Evolutionary conservation across 306 rosid species (phyloP).

Genomic region (Cucurbita pepo): DNA sequence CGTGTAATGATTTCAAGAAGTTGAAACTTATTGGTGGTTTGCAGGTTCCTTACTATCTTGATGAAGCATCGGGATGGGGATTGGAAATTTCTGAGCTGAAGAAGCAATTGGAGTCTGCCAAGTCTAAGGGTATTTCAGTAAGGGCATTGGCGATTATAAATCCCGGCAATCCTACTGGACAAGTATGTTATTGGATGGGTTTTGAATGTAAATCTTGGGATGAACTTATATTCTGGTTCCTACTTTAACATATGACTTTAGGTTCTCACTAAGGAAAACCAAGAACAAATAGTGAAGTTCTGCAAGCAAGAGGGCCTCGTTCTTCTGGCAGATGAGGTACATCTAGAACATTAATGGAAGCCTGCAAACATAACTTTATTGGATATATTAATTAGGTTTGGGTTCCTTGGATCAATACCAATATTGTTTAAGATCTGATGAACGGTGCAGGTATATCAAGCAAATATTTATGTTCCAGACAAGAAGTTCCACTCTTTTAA

Average conservation of each 20-base stretch:
- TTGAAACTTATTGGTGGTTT: neutral
- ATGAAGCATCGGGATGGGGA: conserved; percentile 88
- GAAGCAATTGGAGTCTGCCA: conserved; percentile 65
- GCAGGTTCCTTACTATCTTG: conserved; percentile 83
- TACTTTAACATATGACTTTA: conserved; percentile 5
- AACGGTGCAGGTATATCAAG: conserved; percentile 64
- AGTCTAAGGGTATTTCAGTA: conserved; percentile 53
- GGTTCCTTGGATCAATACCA: neutral
- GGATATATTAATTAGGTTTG: neutral
- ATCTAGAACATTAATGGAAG: neutral
- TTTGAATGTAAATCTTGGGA: neutral
- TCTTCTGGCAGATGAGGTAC: conserved; percentile 96
- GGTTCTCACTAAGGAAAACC: conserved; percentile 70
- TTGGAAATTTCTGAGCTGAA: conserved; percentile 55
- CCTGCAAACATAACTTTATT: neutral
- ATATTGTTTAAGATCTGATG: neutral
- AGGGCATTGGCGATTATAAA: conserved; percentile 92
- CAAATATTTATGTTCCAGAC: conserved; percentile 69
- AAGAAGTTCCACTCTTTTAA: conserved; percentile 80
- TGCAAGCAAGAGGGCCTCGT: conserved; percentile 80
- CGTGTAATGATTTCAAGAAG: neutral
- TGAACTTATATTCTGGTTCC: neutral
- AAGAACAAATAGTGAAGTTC: conserved; percentile 58
- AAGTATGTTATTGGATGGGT: conserved; percentile 28
- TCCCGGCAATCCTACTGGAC: conserved; percentile 97